Evolutionary conservation across 1,284 basidiomycete species (phyloP), one percentile per base, ranked within the genome.

Genomic region (Moesziomyces sp.): DNA sequence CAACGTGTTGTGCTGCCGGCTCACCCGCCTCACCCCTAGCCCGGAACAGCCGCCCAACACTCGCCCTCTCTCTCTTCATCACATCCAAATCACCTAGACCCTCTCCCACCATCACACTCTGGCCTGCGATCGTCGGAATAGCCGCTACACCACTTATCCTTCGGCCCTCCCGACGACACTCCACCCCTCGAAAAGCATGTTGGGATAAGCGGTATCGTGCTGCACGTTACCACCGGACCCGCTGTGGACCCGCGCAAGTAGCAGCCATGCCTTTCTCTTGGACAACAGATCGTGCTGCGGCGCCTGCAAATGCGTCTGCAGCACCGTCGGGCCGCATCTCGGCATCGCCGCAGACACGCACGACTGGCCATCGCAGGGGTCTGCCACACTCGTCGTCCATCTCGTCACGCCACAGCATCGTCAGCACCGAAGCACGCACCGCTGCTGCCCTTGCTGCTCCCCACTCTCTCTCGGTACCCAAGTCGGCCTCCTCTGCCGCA

Each of bases 271-370:
- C 66, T 10, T 59, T 69, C 40, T 42, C 42, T 4, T 63, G 59
- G 66, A 52, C 54, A 9, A 51, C 53, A 26, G 58, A 61, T 54
- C 58, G 49, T 23, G 47, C 58, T 26, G 46, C 51, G 16, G 48
- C 51, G 10, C 44, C 58, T 30, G 46, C 65, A 2, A 45, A 40
- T 40, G 38, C 58, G 10, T 52, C 66, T 14, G 66, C 59, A 13
- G 66, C 66, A 9, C 66, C 66, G 5, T 56, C 66, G 19, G 59
- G 52, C 7, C 55, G 66, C 18, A 69, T 69, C 52, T 63, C 66
- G 14, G 59, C 52, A 16, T 69, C 59, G 19, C 66, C 59, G 19
- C 58, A 67, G 26, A 16, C 56, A 11, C 38, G 57, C 24, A 16
- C 46, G 23, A 26, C 11, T 19, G 46, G 46, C 16, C 68, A 55